Conservation (phyloP, 495 filamentous ascomycete genomes). For the Lasiosphaeris hirsuta region DNA sequence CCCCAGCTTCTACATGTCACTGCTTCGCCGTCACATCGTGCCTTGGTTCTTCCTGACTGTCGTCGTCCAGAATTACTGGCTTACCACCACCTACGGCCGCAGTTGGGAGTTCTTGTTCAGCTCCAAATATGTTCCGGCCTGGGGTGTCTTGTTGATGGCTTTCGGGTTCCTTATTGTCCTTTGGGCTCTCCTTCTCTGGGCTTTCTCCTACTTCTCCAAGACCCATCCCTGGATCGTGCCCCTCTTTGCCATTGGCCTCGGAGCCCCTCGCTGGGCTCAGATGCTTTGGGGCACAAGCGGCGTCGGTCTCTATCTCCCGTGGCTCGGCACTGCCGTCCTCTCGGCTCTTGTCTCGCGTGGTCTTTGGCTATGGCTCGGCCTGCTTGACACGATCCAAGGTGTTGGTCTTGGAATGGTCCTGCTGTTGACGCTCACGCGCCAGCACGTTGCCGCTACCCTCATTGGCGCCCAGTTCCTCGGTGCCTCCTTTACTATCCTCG, state of each 20-base stretch:
- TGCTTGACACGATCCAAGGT: conserved; percentile 60
- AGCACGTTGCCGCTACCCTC: conserved; percentile 56
- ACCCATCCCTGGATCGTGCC: conserved; percentile 65
- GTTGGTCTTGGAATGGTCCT: conserved; percentile 64
- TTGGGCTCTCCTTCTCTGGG: conserved; percentile 49
- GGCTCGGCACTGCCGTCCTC: conserved; percentile 47
- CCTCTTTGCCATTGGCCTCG: conserved; percentile 63
- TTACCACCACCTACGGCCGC: conserved; percentile 58
- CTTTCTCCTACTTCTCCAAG: conserved; percentile 52
- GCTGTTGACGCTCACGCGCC: conserved; percentile 58
- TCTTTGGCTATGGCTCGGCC: conserved; percentile 64
- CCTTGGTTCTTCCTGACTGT: conserved; percentile 61
- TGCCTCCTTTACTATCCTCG: conserved; percentile 31
- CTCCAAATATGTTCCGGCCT: conserved; percentile 49
- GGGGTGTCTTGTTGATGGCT: conserved; percentile 51
- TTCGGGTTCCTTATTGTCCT: conserved; percentile 57
- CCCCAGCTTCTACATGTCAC: conserved; percentile 55
- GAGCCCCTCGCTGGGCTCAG: conserved; percentile 62
- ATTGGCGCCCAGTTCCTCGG: conserved; percentile 54
- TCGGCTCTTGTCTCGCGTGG: conserved; percentile 52
- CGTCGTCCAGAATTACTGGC: conserved; percentile 65
- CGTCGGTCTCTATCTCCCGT: conserved; percentile 59
- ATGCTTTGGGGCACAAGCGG: conserved; percentile 60
- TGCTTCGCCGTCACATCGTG: conserved; percentile 57
- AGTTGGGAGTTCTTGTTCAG: conserved; percentile 62